Evolutionary conservation across 2,329 filamentous ascomycete species (phyloP).

Genomic region (Metarhizium album): DNA sequence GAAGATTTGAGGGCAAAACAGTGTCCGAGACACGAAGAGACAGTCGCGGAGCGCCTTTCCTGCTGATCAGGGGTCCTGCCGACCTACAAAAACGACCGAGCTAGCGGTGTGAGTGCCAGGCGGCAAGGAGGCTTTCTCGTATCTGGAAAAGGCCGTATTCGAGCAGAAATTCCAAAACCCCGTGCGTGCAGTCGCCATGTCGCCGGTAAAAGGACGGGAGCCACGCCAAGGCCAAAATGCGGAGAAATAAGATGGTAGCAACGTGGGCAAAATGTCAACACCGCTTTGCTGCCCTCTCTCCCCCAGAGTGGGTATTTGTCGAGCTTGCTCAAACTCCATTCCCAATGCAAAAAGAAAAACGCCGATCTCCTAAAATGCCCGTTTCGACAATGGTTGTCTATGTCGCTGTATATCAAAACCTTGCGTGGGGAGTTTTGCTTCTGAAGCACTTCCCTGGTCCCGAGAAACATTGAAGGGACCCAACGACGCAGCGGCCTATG

Average conservation of each 20-base stretch:
- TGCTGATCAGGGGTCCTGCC: slow-evolving; percentile 29
- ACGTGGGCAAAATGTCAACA: slow-evolving; percentile 18
- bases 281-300: slow-evolving; percentile 8
- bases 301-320: slow-evolving; percentile 27
- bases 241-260: slow-evolving; percentile 16
- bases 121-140: background rate
- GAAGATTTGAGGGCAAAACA: slow-evolving; percentile 13
- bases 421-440: slow-evolving; percentile 1
- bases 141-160: slow-evolving; percentile 15
- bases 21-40: slow-evolving; percentile 14
- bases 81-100: slow-evolving; percentile 30
- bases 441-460: background rate
- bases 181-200: slow-evolving; percentile 31
- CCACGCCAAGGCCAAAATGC: background rate
- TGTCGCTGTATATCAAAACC: slow-evolving; percentile 24
- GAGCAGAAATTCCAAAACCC: slow-evolving; percentile 21
- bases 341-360: slow-evolving; percentile 29
- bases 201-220: slow-evolving; percentile 24
- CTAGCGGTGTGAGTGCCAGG: slow-evolving; percentile 26
- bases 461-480: background rate
- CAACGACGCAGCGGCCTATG: slow-evolving; percentile 15
- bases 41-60: slow-evolving; percentile 35
- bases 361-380: slow-evolving; percentile 24
- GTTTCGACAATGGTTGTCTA: slow-evolving; percentile 23
- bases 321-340: slow-evolving; percentile 27